Evolutionary conservation across 2,329 filamentous ascomycete genomes (phyloP), one percentile per base, ranked within the genome.

Genomic region (Penicillium sumatraense): DNA sequence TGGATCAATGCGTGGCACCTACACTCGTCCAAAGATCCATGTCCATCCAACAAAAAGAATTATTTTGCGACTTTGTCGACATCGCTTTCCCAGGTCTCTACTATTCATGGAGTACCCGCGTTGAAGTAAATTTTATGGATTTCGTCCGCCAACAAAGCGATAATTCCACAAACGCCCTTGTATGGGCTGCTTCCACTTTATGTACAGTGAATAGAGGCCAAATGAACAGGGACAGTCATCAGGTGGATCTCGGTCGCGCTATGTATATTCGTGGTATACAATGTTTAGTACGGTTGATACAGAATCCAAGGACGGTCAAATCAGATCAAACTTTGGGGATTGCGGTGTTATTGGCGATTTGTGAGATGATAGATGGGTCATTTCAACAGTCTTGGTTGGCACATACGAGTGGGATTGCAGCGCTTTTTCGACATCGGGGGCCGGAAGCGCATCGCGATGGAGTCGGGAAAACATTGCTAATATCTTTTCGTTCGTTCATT

Each of bases 61-160:
- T 53, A 11, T 57, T 60, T 40, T 46, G 54, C 36, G 44, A 20
- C 8, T 60, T 60, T 41, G 48, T 60, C 8, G 29, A 53, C 1
- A 42, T 42, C 9, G 55, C 29, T 27, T 60, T 60, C 33, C 57
- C 57, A 2, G 57, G 54, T 16, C 57, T 57, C 21, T 60, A 57
- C 35, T 55, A 55, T 8, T 56, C 57, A 20, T 60, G 54, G 16
- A 53, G 57, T 1, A 49, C 38, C 1, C 49, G 57, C 7, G 54
- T 60, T 0, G 57, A 60, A 2, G 54, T 57, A 3, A 60, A 51
- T 26, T 60, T 55, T 45, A 52, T 49, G 47, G 27, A 44, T 27
- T 51, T 45, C 24, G 47, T 36, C 11, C 52, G 52, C 29, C 38
- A 46, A 10, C 33, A 48, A 16, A 23, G 16, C 18, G 24, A 53